Conservation (phyloP, 1,284 basidiomycete species). For the Ceratobasidium sp. region DNA sequence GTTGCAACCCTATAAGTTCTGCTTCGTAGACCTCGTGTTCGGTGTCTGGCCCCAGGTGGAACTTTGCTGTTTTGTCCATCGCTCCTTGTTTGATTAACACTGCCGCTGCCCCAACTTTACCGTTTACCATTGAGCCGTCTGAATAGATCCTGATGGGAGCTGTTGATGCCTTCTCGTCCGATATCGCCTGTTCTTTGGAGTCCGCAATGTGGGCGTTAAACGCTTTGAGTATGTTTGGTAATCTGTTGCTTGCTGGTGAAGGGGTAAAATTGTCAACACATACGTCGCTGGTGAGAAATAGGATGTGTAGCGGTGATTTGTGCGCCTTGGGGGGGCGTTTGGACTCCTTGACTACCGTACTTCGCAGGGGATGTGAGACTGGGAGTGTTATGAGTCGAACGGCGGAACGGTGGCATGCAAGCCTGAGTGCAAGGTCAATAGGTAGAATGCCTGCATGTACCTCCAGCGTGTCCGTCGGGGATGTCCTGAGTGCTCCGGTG, state of each 20-base stretch:
- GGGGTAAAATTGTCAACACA: not conserved
- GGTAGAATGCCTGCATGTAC: not conserved
- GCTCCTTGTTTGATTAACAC: not conserved
- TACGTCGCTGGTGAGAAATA: not conserved
- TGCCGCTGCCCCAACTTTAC: not conserved
- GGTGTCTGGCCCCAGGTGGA: not conserved
- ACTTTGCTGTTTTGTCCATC: not conserved
- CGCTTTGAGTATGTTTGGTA: constrained; percentile 3
- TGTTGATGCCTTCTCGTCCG: too few relatives aligned
- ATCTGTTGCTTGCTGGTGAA: not conserved
- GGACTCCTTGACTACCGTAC: not conserved
- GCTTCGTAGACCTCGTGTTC: constrained; percentile 38
- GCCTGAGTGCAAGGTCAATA: not conserved
- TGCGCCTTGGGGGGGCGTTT: not conserved
- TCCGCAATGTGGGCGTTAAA: not conserved
- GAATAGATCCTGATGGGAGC: not conserved
- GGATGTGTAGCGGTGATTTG: not conserved
- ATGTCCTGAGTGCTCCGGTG: not conserved
- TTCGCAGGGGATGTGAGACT: not conserved
- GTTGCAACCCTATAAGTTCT: constrained; percentile 9
- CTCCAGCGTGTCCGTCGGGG: not conserved
- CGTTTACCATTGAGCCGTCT: not conserved
- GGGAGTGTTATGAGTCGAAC: not conserved
- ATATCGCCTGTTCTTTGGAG: not conserved
- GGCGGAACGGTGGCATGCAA: not conserved